Evolutionary conservation across 2,329 filamentous ascomycete species (phyloP).

Genomic region (Stachybotrys echinatus): DNA sequence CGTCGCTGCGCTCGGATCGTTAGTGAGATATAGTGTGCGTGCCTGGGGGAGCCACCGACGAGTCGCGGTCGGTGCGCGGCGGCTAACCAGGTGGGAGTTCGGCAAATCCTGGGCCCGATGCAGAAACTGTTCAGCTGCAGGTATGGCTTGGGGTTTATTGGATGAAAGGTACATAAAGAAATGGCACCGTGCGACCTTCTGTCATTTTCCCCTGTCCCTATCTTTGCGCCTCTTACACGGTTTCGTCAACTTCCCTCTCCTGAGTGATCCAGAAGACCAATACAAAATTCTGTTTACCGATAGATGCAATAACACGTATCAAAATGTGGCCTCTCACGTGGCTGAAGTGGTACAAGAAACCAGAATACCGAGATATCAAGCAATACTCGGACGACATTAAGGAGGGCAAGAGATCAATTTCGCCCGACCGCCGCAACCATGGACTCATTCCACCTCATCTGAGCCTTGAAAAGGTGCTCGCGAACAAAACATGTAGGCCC

Average conservation of each 20-base stretch:
- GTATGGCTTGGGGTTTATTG: too few species aligned
- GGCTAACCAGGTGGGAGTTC: too few species aligned
- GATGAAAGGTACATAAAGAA: too few species aligned
- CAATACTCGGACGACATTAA: slow-evolving; percentile 33
- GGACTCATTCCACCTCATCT: slow-evolving; percentile 15
- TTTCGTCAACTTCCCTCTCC: not conserved
- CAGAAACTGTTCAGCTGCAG: too few species aligned
- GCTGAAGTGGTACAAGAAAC: slow-evolving; percentile 43
- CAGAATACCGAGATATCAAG: slow-evolving; percentile 41
- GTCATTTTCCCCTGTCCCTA: too few species aligned
- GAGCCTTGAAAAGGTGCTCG: slow-evolving; percentile 37
- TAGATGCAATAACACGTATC: not conserved
- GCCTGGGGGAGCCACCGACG: not conserved
- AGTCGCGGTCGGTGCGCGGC: not conserved
- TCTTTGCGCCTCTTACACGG: too few species aligned
- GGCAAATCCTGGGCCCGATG: too few species aligned
- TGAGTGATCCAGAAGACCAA: not conserved
- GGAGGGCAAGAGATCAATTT: slow-evolving; percentile 27
- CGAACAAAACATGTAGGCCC: slow-evolving; percentile 38
- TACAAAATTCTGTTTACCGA: not conserved
- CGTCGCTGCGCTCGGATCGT: not conserved
- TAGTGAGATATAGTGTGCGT: not conserved
- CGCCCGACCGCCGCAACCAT: slow-evolving; percentile 24
- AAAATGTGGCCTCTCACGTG: slow-evolving; percentile 18
- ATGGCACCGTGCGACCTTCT: too few species aligned